Evolutionary conservation across 495 filamentous ascomycete genomes (phyloP).

Genomic region (Daldinia decipiens): DNA sequence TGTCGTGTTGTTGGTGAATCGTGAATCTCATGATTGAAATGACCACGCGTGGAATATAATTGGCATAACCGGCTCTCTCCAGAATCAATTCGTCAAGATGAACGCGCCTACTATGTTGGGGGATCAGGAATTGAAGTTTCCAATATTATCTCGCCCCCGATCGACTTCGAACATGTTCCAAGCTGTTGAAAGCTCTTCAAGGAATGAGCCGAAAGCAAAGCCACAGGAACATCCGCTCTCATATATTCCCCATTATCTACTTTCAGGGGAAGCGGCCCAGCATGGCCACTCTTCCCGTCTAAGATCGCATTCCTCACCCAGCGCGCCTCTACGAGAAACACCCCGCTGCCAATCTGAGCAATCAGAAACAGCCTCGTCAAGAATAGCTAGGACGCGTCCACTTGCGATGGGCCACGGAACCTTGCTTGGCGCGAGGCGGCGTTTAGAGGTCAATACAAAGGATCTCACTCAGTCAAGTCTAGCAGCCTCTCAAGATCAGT

Average conservation of each 20-base stretch:
- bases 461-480: constrained; percentile 12
- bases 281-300: constrained; percentile 11
- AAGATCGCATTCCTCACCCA: constrained; percentile 20
- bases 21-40: not conserved
- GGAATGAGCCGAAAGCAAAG: constrained; percentile 24
- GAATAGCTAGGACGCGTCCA: not conserved
- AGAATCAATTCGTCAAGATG: not conserved
- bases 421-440: constrained; percentile 1
- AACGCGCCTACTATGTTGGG: not conserved
- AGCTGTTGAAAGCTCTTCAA: constrained; percentile 9
- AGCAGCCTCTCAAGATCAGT: constrained; percentile 19
- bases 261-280: constrained; percentile 3
- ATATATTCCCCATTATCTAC: constrained; percentile 19
- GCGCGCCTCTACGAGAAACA: not conserved
- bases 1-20: not conserved
- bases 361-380: constrained; percentile 34
- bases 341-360: constrained; percentile 4
- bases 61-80: not conserved
- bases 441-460: constrained; percentile 5
- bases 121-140: constrained; percentile 2
- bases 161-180: constrained; percentile 38
- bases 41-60: not conserved
- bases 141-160: constrained; percentile 30
- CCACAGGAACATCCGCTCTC: constrained; percentile 12
- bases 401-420: not conserved